Evolutionary conservation across 306 rosid species (phyloP).

Genomic region (Cucumis cinereus): DNA sequence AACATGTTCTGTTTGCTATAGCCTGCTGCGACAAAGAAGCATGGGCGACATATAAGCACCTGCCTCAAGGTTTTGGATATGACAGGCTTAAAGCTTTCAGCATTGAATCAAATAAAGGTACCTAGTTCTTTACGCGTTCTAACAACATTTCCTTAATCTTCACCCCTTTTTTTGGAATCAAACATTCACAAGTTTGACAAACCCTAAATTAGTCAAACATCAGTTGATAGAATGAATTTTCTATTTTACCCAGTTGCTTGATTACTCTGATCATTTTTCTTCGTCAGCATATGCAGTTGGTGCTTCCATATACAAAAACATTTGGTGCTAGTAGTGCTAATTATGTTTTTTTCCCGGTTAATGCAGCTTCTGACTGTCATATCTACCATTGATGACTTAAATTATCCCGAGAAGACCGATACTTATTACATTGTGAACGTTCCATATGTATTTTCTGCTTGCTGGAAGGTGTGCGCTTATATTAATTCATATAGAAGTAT

Average conservation of each 20-base stretch:
- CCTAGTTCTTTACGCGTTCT: not conserved
- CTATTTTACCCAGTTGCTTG: not conserved
- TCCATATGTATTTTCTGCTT: slow-evolving; percentile 87
- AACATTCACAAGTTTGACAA: not conserved
- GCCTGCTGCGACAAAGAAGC: slow-evolving; percentile 66
- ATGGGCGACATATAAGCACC: slow-evolving; percentile 63
- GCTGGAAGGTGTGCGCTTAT: slow-evolving; percentile 80
- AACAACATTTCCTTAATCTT: not conserved
- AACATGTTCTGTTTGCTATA: slow-evolving; percentile 20
- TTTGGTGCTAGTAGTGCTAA: not conserved
- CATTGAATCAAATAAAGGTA: slow-evolving; percentile 84
- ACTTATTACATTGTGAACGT: slow-evolving; percentile 75
- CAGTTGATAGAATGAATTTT: not conserved
- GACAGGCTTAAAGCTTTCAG: slow-evolving; percentile 86
- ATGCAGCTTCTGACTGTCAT: slow-evolving; percentile 80
- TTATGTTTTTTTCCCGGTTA: slow-evolving; percentile 7
- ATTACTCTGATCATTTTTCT: not conserved
- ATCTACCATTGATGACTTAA: slow-evolving; percentile 86
- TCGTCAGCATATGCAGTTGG: not conserved
- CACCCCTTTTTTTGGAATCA: not conserved
- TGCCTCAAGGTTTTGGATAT: slow-evolving; percentile 86
- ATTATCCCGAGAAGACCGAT: slow-evolving; percentile 96
- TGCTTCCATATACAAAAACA: not conserved
- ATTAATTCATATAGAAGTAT: not conserved
- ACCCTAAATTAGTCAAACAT: not conserved